Conservation (phyloP, 2,329 filamentous ascomycete species). For the Aureobasidium sp. region DNA sequence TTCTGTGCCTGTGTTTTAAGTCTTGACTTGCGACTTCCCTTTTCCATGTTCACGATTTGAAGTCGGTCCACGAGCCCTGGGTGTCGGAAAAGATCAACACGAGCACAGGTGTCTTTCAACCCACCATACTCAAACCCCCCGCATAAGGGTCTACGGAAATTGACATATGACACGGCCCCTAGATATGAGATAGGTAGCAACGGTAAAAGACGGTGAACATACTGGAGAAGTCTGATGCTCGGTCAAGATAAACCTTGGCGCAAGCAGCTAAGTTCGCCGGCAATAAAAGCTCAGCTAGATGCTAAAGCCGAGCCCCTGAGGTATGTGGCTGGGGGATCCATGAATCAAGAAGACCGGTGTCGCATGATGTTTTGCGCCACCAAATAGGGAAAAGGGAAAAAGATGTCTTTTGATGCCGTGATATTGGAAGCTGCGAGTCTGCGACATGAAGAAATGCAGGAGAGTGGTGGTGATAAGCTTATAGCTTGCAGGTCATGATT, state of each 20-base stretch:
- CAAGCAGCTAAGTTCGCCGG: not conserved
- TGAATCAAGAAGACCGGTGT: not conserved
- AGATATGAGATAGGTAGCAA: not conserved
- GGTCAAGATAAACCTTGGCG: not conserved
- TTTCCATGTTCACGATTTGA: too few relatives aligned
- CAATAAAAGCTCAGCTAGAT: not conserved
- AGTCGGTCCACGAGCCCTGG: too few relatives aligned
- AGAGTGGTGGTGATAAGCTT: not conserved
- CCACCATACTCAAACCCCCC: not conserved
- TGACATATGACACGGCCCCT: not conserved
- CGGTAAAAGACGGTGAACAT: not conserved
- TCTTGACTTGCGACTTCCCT: too few relatives aligned
- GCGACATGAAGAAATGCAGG: not conserved
- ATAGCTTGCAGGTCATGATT: not conserved
- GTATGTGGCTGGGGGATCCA: not conserved
- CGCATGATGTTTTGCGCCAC: slow-evolving; percentile 1
- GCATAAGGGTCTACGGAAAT: not conserved
- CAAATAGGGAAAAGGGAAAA: not conserved
- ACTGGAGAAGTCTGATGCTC: not conserved
- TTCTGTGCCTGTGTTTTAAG: too few relatives aligned
- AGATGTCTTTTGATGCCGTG: not conserved
- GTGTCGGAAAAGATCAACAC: too few relatives aligned
- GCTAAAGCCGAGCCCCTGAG: not conserved
- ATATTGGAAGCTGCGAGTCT: not conserved
- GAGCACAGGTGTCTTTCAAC: not conserved